Evolutionary conservation across 805 yeast genomes (phyloP).

Genomic region (Clavispora fructus): DNA sequence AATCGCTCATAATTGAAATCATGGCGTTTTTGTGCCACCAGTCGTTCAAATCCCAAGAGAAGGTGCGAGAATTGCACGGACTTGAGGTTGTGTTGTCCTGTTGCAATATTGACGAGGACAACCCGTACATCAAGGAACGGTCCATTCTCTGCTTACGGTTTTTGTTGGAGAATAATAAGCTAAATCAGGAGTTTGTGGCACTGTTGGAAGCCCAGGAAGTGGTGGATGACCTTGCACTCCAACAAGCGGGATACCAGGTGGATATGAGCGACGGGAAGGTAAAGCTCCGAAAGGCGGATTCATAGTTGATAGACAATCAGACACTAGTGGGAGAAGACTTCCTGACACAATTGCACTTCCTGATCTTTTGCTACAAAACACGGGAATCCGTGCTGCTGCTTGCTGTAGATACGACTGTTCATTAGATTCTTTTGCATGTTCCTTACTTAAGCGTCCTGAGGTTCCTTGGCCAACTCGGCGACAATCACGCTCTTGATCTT

Average conservation of each 20-base stretch:
- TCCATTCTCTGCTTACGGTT: conserved; percentile 75
- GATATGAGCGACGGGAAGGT: conserved; percentile 70
- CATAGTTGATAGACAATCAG: neutral
- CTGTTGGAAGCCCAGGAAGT: conserved; percentile 69
- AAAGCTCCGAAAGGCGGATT: conserved; percentile 35
- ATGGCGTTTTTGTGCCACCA: conserved; percentile 53
- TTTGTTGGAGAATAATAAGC: conserved; percentile 55
- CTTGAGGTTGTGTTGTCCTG: conserved; percentile 68
- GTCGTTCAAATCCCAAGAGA: conserved; percentile 58
- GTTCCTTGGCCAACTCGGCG: conserved; percentile 48
- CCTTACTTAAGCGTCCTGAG: conserved; percentile 1
- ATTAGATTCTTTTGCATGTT: neutral
- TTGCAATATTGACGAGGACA: conserved; percentile 81
- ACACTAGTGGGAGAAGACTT: too few species aligned
- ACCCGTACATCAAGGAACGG: conserved; percentile 83
- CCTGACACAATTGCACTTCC: too few species aligned
- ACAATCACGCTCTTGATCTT: conserved; percentile 71
- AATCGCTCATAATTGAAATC: conserved; percentile 61
- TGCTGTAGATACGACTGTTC: neutral
- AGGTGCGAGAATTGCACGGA: conserved; percentile 59
- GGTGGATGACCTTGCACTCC: conserved; percentile 50
- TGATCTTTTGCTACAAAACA: too few species aligned
- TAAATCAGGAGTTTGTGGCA: conserved; percentile 75
- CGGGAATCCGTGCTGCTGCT: too few species aligned
- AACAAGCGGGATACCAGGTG: conserved; percentile 73